A percentile compares a stretch with the other conserved stretches of the same genome.
phyloP scores from a whole-genome alignment of 2,329 filamentous ascomycete genomes.

The Thelonectria discophora region DNA sequence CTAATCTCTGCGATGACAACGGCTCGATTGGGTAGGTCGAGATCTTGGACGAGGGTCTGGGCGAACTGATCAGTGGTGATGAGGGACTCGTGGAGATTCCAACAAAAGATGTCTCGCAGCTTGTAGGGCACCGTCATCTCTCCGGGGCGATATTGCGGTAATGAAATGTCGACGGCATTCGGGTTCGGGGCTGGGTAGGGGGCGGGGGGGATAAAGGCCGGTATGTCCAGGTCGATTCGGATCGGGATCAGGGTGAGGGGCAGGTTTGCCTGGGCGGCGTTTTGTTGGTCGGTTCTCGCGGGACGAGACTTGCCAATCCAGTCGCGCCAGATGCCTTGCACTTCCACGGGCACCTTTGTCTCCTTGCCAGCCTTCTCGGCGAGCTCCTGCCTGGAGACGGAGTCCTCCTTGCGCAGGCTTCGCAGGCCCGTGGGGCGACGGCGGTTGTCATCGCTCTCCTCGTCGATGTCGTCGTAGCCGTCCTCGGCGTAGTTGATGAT shows the following conservation, averaged over 20 bases:
- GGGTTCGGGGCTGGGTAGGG: constrained; percentile 72
- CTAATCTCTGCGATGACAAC: constrained; percentile 81
- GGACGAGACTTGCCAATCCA: constrained; percentile 84
- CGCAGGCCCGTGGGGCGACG: constrained; percentile 85
- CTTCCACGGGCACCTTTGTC: constrained; percentile 76
- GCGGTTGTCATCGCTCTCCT: constrained; percentile 78
- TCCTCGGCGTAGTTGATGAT: constrained; percentile 99
- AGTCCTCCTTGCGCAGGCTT: constrained; percentile 81
- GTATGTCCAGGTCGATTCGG: constrained; percentile 93
- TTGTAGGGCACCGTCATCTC: constrained; percentile 86
- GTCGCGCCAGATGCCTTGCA: constrained; percentile 92
- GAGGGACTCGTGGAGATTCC: constrained; percentile 95
- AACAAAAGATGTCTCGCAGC: constrained; percentile 93
- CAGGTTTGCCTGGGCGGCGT: constrained; percentile 74
- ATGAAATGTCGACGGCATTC: constrained; percentile 71
- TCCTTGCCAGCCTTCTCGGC: constrained; percentile 86
- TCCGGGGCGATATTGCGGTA: constrained; percentile 80
- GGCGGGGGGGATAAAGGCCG: constrained; percentile 74
- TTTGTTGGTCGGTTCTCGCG: constrained; percentile 66
- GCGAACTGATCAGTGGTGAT: constrained; percentile 97
- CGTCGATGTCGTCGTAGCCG: constrained; percentile 82
- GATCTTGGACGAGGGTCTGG: constrained; percentile 86
- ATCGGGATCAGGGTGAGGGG: constrained; percentile 94
- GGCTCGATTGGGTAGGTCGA: constrained; percentile 84
- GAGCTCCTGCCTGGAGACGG: constrained; percentile 67